Conservation (phyloP, 768 basidiomycete species). For the Mycena alexandri region DNA sequence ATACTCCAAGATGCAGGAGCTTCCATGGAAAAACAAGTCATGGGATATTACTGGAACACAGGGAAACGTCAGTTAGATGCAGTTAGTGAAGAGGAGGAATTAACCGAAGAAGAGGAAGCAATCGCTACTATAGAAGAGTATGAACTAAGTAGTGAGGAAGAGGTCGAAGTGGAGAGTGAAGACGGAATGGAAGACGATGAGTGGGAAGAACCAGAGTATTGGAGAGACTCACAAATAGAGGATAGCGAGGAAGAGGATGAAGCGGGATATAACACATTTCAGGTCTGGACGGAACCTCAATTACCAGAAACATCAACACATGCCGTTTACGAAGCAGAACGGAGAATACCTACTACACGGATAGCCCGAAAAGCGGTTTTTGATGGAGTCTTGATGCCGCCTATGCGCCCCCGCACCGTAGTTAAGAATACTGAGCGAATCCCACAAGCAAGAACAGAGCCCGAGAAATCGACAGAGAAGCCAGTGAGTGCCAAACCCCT, state of each 20-base stretch:
- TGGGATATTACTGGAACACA: constrained; percentile 14
- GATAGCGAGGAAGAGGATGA: constrained; percentile 8
- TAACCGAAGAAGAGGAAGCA: too few species aligned
- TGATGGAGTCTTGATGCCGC: too few species aligned
- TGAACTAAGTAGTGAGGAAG: not conserved
- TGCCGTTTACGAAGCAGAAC: not conserved
- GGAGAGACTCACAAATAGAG: not conserved
- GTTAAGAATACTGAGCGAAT: not conserved
- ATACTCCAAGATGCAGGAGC: too few species aligned
- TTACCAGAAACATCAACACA: accelerated
- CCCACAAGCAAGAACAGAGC: too few species aligned
- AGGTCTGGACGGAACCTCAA: not conserved
- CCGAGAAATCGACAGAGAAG: not conserved
- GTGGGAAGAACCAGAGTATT: not conserved
- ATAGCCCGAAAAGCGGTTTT: not conserved
- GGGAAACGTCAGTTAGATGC: not conserved
- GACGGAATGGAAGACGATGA: too few species aligned
- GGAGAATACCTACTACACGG: not conserved
- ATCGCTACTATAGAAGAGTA: too few species aligned
- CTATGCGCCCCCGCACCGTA: not conserved
- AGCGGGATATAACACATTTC: constrained; percentile 2
- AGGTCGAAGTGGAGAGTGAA: not conserved
- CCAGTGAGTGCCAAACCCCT: not conserved
- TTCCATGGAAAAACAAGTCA: constrained; percentile 8
- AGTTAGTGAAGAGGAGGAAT: not conserved